Evolutionary conservation across 352 stramenopile genomes (phyloP).

Genomic region (Phytophthora tentaculata): DNA sequence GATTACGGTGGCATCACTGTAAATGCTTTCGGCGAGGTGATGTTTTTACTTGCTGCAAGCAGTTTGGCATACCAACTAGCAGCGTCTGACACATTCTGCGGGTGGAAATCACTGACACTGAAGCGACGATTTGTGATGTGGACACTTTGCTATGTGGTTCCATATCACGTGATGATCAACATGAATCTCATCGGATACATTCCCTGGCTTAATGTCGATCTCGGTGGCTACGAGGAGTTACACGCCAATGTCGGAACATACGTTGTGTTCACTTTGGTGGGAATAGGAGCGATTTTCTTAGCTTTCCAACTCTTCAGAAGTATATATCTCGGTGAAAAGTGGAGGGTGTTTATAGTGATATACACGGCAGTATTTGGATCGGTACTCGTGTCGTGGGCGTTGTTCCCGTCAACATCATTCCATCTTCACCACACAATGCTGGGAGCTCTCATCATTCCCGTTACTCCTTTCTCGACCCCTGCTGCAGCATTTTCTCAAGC

Average conservation of each 20-base stretch:
- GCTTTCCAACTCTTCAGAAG: slow-evolving; percentile 47
- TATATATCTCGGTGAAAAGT: slow-evolving; percentile 49
- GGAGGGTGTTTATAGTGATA: slow-evolving; percentile 41
- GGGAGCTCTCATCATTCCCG: slow-evolving; percentile 61
- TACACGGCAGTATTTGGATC: slow-evolving; percentile 44
- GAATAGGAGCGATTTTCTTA: slow-evolving; percentile 38
- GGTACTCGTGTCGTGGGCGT: slow-evolving; percentile 48
- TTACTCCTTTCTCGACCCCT: slow-evolving; percentile 70
- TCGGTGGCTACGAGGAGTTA: slow-evolving; percentile 65
- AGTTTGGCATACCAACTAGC: slow-evolving; percentile 51
- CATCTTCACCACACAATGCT: slow-evolving; percentile 85
- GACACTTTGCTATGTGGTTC: slow-evolving; percentile 67
- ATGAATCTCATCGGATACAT: slow-evolving; percentile 79
- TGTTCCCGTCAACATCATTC: slow-evolving; percentile 69
- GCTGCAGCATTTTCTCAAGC: slow-evolving; percentile 65
- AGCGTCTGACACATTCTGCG: slow-evolving; percentile 51
- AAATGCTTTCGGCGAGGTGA: slow-evolving; percentile 59
- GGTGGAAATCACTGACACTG: slow-evolving; percentile 42
- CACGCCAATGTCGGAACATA: slow-evolving; percentile 66
- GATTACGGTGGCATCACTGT: slow-evolving; percentile 66
- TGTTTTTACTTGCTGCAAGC: slow-evolving; percentile 65
- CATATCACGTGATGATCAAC: slow-evolving; percentile 76
- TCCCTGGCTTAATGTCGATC: slow-evolving; percentile 74
- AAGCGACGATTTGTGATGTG: slow-evolving; percentile 57
- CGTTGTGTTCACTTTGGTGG: slow-evolving; percentile 52